Conservation (phyloP, 2,329 filamentous ascomycete species). For the Berkeleyomyces basicola region DNA sequence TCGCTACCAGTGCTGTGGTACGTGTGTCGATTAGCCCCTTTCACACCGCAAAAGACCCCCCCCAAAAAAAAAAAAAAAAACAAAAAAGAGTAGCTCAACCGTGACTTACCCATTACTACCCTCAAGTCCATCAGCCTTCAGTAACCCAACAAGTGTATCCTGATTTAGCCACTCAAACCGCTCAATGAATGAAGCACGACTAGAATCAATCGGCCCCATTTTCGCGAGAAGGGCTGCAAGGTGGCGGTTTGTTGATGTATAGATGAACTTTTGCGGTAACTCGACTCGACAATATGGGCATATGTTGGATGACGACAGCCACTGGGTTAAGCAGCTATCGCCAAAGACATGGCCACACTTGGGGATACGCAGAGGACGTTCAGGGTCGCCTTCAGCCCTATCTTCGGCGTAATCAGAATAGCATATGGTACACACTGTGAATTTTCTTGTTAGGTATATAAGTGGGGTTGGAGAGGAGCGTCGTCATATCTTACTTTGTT, state of each 20-base stretch:
- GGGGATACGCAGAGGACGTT: constrained; percentile 40
- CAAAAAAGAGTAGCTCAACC: neutral
- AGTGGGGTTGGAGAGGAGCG: neutral
- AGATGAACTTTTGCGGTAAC: constrained; percentile 31
- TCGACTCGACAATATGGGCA: constrained; percentile 50
- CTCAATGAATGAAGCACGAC: constrained; percentile 1
- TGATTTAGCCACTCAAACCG: constrained; percentile 9
- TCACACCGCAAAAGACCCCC: too few relatives aligned
- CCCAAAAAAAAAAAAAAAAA: neutral
- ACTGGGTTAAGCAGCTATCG: constrained; percentile 47
- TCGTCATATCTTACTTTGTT: constrained; percentile 11
- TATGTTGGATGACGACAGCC: constrained; percentile 44
- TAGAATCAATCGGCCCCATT: constrained; percentile 2
- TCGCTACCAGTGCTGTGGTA: neutral
- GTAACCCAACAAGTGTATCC: neutral
- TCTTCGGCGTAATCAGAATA: constrained; percentile 43
- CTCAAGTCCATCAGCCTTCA: neutral
- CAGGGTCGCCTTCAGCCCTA: constrained; percentile 41
- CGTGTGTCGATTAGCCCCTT: neutral
- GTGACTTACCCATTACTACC: neutral
- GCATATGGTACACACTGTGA: constrained; percentile 43
- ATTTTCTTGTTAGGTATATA: neutral
- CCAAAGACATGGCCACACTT: constrained; percentile 49
- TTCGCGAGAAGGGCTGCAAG: constrained; percentile 2
- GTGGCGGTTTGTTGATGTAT: constrained; percentile 6